Percentiles rank a stretch among this genome's conserved stretches.
Conservation (phyloP, 805 yeast species). For the Lipomyces sp. region DNA sequence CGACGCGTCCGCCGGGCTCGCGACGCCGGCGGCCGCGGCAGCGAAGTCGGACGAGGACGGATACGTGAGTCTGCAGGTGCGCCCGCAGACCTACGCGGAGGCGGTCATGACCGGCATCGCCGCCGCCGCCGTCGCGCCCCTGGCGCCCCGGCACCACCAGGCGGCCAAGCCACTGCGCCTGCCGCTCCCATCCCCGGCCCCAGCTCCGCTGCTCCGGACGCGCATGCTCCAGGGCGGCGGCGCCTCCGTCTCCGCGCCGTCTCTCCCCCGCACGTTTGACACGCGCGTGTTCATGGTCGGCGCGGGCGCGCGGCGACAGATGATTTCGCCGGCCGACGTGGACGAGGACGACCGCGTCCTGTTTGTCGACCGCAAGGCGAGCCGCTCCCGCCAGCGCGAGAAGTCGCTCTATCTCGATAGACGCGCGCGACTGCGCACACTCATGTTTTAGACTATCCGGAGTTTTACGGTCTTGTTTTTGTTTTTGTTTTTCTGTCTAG, state of each 20-base stretch:
- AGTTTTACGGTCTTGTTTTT: too few relatives aligned
- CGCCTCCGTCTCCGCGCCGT: neutral
- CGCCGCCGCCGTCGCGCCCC: neutral
- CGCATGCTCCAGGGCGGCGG: too few relatives aligned
- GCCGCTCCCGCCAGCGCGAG: slow-evolving; percentile 14
- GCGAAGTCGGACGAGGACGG: slow-evolving; percentile 2
- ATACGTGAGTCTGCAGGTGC: slow-evolving; percentile 14
- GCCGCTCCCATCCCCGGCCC: too few relatives aligned
- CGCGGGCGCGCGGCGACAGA: slow-evolving; percentile 6
- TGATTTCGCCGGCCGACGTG: slow-evolving; percentile 1
- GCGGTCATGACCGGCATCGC: slow-evolving; percentile 9
- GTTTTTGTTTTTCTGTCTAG: neutral
- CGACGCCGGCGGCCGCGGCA: too few relatives aligned
- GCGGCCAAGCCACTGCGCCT: too few relatives aligned
- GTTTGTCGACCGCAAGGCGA: slow-evolving; percentile 7
- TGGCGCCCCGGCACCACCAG: neutral
- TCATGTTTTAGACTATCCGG: slow-evolving; percentile 5
- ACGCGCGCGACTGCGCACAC: slow-evolving; percentile 14
- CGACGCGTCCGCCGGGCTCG: too few relatives aligned
- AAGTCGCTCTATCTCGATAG: slow-evolving; percentile 3
- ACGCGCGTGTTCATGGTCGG: slow-evolving; percentile 2
- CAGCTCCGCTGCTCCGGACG: too few relatives aligned
- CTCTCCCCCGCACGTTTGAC: slow-evolving; percentile 2
- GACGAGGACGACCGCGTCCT: slow-evolving; percentile 6
- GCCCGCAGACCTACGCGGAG: slow-evolving; percentile 20